Base-by-base conservation (phyloP, 441 rosid genomes). In the Manihot esculenta region DNA sequence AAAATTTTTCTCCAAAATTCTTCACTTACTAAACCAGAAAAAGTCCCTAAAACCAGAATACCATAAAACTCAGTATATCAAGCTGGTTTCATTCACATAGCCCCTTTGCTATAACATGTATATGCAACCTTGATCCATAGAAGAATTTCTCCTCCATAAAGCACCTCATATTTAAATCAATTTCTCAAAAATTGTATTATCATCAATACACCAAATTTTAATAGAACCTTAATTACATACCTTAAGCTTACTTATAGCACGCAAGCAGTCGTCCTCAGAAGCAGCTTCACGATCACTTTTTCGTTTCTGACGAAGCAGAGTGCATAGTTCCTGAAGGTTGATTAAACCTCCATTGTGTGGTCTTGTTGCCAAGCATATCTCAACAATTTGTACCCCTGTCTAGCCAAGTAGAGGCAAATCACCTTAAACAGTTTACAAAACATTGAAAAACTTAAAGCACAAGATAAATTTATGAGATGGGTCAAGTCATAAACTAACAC, bases 231-330 rank as follows among this genome's bases (percentile, higher is more conserved):
- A 23, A 56, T 0, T 20, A 41, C 56, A 41, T 75, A 91, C 98
- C 97, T 89, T 89, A 30, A 91, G 88, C 84, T 94, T 92, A 82
- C 94, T 89, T 77, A 94, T 92, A 66, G 97, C 97, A 42, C 97
- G 97, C 80, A 94, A 84, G 76, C 99, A 92, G 64, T 94, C 99
- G 80, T 92, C 99, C 81, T 92, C 97, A n/a, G 97, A 88, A 17
- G 90, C 85, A 70, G 89, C 91, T 79, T 86, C 99, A 72, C 97
- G 90, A 15, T 84, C 94, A 77, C 83, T 84, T 69, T 83, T 94
- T 74, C 92, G 82, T 74, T 81, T 88, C 63, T 81, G 94, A 41
- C 88, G 83, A 71, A 94, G 96, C 73, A 92, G 81, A 76, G 74
- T 80, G 76, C 96, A 92, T 13, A 94, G 89, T 71, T 92, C 97